Base-by-base conservation (phyloP, 176 grass and related monocot genomes). In the Juncus effusus region DNA sequence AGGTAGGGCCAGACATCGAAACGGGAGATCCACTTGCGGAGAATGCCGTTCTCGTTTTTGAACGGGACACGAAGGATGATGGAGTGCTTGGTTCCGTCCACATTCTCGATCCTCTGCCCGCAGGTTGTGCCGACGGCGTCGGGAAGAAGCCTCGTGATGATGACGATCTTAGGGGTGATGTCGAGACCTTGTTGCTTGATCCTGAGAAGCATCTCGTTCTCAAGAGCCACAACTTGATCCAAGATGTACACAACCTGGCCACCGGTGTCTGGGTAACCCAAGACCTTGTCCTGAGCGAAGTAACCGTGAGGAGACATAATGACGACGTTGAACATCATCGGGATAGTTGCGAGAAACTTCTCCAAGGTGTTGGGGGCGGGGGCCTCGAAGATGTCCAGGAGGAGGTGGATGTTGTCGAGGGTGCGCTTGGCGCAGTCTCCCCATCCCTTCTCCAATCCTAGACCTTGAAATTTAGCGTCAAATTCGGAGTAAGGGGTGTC, bases 1-100 rank as follows among this genome's bases (percentile, higher is more conserved):
- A 96, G 82, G 77, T 84, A 96, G 39, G 93, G 93, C 93, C 93
- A 96, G 51, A 96, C 93, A 84, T 96, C 93, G 63, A 96, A 96
- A 76, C 94, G 88, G 5, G 88, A 93, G 76, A 87, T 99, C 94
- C 94, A 99, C 85, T 84, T 93, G 60, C 94, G 85, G 53, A 93
- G 75, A 35, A 93, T 78, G 3, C 94, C 89, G 1, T 83, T 85
- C 66, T 96, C 82, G 35, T 74, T 96, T 76, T 87, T 88, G 53
- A 96, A 96, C 56, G 93, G 93, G 57, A 96, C 85, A 70, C 93
- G 84, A 3, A 96, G 78, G 72, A 96, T 96, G 71, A 87, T 86
- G 4, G 93, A 91, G 74, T 91, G 82, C 77, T 91, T 75, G 28
- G 87, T 91, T 36, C 93, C 93, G 57, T 86, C 80, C 13, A 99